Conservation (phyloP, 805 yeast species). For the Myxozyma melibiosi region DNA sequence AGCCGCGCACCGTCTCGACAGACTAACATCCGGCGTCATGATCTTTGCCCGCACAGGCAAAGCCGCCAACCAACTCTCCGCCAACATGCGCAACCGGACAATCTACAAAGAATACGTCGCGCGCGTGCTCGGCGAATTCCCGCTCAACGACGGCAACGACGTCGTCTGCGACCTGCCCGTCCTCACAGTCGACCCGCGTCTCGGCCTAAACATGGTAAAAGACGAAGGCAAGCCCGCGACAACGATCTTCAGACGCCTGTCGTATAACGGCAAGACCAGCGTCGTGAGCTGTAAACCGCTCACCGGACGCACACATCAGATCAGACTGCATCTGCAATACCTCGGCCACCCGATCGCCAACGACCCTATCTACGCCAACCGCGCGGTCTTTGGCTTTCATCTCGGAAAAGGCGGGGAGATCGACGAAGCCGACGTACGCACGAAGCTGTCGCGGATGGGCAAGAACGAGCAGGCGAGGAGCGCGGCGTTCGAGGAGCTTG, state of each 20-base stretch:
- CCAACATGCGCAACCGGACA: slow-evolving; percentile 66
- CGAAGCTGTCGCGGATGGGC: slow-evolving; percentile 44
- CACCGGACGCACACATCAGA: slow-evolving; percentile 95
- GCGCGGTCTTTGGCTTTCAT: slow-evolving; percentile 72
- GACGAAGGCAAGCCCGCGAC: slow-evolving; percentile 59
- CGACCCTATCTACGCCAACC: slow-evolving; percentile 87
- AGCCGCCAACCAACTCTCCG: slow-evolving; percentile 75
- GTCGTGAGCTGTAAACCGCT: slow-evolving; percentile 81
- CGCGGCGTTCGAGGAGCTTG: slow-evolving; percentile 27
- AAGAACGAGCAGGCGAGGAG: slow-evolving; percentile 33
- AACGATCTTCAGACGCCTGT: slow-evolving; percentile 66
- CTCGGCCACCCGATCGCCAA: slow-evolving; percentile 90
- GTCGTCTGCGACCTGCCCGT: slow-evolving; percentile 68
- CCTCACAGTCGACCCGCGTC: slow-evolving; percentile 69
- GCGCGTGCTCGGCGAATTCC: slow-evolving; percentile 84
- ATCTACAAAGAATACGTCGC: slow-evolving; percentile 86
- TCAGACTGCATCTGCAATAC: slow-evolving; percentile 86
- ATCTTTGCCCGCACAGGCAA: slow-evolving; percentile 79
- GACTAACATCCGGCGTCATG: slow-evolving; percentile 92
- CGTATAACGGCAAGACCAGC: slow-evolving; percentile 64
- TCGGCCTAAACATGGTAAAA: slow-evolving; percentile 50
- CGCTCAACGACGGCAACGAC: slow-evolving; percentile 49
- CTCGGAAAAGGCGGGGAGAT: slow-evolving; percentile 66
- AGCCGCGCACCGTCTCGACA: slow-evolving; percentile 82
- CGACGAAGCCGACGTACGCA: slow-evolving; percentile 52